These are phyloP conservation scores for Anacardium occidentale DNA, from an alignment of 345 rosid species.

Conservation along the genomic window DNA sequence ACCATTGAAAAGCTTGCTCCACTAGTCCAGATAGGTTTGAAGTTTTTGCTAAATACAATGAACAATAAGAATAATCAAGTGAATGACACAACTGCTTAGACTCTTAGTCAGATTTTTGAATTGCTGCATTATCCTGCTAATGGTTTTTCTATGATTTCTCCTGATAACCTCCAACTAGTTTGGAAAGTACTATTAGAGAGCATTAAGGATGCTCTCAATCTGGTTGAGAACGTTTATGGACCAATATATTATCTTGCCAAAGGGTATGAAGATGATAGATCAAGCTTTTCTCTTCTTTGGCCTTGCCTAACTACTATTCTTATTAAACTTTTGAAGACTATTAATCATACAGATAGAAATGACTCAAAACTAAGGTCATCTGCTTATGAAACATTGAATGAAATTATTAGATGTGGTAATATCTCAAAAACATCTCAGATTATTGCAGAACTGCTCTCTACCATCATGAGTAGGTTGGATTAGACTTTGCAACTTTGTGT, in stretches of 20 bases:
- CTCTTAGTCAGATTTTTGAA: conserved; percentile 89
- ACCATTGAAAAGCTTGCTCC: conserved; percentile 71
- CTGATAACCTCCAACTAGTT: conserved; percentile 59
- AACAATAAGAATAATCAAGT: conserved; percentile 86
- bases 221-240: conserved; percentile 92
- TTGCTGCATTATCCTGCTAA: conserved; percentile 69
- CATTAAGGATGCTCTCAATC: conserved; percentile 71
- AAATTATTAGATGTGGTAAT: conserved; percentile 82
- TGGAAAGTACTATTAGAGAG: conserved; percentile 67
- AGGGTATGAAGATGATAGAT: conserved; percentile 81
- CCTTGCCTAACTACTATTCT: conserved; percentile 68
- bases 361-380: conserved; percentile 77
- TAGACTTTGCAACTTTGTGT: conserved; percentile 75
- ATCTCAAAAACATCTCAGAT: conserved; percentile 60
- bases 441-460: conserved; percentile 71
- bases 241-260: conserved; percentile 92
- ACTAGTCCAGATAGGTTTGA: conserved; percentile 70
- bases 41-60: conserved; percentile 76
- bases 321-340: conserved; percentile 56
- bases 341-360: conserved; percentile 66
- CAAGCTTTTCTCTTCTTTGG: conserved; percentile 60
- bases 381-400: conserved; percentile 90
- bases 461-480: conserved; percentile 64
- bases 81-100: conserved; percentile 95
- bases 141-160: conserved; percentile 67